Conservation (phyloP, 1,139 yeast genomes). For the Arxiozyma bovina region DNA sequence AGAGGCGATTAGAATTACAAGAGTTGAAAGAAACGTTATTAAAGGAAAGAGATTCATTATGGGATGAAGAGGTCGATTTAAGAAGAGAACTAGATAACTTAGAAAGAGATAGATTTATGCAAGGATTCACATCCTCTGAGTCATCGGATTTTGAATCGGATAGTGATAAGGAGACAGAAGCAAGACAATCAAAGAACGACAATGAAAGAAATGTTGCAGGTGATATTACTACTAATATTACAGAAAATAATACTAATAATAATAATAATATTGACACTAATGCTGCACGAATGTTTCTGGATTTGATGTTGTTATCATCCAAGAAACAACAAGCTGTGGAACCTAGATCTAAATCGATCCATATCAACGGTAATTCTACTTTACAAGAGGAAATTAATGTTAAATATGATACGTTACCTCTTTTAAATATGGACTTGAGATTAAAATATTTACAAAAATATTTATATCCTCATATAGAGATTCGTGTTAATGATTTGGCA, state of each 20-base stretch:
- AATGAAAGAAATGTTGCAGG: not conserved
- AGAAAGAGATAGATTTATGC: constrained; percentile 1
- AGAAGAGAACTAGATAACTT: constrained; percentile 11
- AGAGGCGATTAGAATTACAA: constrained; percentile 11
- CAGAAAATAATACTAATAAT: not conserved
- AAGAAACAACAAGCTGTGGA: not conserved
- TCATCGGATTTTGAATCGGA: not conserved
- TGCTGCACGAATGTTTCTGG: constrained; percentile 8
- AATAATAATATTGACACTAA: constrained; percentile 4
- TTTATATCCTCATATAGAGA: constrained; percentile 9
- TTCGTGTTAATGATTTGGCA: constrained; percentile 4
- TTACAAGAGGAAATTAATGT: constrained; percentile 9
- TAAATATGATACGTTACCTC: constrained; percentile 23
- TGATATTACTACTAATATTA: not conserved
- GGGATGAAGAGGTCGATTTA: constrained; percentile 12
- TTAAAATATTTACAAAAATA: constrained; percentile 12
- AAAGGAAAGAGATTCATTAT: constrained; percentile 12
- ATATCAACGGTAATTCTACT: constrained; percentile 5
- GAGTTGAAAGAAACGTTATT: constrained; percentile 15
- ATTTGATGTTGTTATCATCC: constrained; percentile 7
- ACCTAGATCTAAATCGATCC: not conserved
- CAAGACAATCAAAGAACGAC: not conserved
- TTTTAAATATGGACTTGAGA: constrained; percentile 20
- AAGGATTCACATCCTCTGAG: not conserved
- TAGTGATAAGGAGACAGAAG: not conserved